Evolutionary conservation across 148 eudicot genomes (phyloP), one percentile per base, ranked within the genome.

Genomic region (Rhododendron griersonianum): DNA sequence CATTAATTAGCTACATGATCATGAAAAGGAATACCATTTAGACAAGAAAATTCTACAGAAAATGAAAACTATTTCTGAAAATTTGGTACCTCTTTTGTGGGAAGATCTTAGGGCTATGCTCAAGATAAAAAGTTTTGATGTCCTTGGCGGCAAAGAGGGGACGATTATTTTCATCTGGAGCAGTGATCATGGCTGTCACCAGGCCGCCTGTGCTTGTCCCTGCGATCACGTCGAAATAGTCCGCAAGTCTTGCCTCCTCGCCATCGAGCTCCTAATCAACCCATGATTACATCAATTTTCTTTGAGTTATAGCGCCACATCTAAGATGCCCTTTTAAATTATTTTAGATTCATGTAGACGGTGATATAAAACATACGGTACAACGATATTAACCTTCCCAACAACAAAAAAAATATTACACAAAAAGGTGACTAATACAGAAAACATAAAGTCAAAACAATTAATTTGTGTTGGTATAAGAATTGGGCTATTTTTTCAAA

Each of bases 201-300:
- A 87, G 79, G 0, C 88, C 88, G 7, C 88, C 88, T 0, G 88
- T 87, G 74, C 88, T 87, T 78, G 88, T 87, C 37, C 88, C 88
- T 2, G 82, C 82, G 9, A 87, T 87, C 28, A 87, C 81, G 5
- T 87, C 88, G 4, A 87, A 87, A 78, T 87, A 87, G 65, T 87
- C 85, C 35, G 88, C 88, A 63, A 83, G 78, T 47, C 88, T 87
- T 23, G 88, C 86, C 18, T 87, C 78, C 41, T 77, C 83, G 13
- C 86, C 88, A 50, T 87, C 88, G 9, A 87, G 48, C 19, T 83
- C 81, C 88, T 87, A 18, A 13, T 74, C 11, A 21, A 63, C 25
- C 44, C 5, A 14, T 33, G 44, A 35, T 74, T 16, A 13, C 5
- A 4, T 30, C 19, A 28, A 71, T 30, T 65, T n/a, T 65, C 25